Conservation (phyloP, 108 stramenopile species). For the Cylindrotheca closterium region DNA sequence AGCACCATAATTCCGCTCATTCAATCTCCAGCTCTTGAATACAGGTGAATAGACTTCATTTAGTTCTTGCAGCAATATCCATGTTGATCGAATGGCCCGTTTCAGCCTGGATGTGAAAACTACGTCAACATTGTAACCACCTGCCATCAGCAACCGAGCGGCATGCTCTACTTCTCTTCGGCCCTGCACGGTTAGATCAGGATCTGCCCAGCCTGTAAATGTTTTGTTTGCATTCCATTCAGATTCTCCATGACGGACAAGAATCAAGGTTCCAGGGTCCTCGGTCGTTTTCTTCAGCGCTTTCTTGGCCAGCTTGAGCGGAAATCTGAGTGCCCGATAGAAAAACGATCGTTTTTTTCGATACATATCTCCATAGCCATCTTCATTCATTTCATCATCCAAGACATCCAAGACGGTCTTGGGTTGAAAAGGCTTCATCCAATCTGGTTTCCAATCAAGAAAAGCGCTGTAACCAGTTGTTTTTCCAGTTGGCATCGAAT, state of each 20-base stretch:
- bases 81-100: constrained; percentile 87
- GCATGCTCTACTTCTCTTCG: constrained; percentile 61
- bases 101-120: constrained; percentile 88
- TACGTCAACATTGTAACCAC: constrained; percentile 88
- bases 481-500: constrained; percentile 20
- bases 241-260: constrained; percentile 85
- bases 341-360: constrained; percentile 17
- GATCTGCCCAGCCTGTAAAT: constrained; percentile 84
- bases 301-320: constrained; percentile 8
- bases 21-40: constrained; percentile 91
- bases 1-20: constrained; percentile 93
- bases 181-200: constrained; percentile 72
- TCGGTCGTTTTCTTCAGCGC: neutral
- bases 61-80: constrained; percentile 87
- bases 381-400: constrained; percentile 45
- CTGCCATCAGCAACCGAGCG: constrained; percentile 70
- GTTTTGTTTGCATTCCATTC: constrained; percentile 78
- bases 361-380: constrained; percentile 46
- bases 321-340: constrained; percentile 7
- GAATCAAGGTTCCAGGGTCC: constrained; percentile 81
- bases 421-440: neutral
- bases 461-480: constrained; percentile 20
- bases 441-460: constrained; percentile 6
- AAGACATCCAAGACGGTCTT: neutral
- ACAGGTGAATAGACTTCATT: constrained; percentile 90